Percentiles rank a stretch among this genome's conserved stretches.
Evolutionary conservation across 2,329 filamentous ascomycete species (phyloP).

Genomic region (Alternaria alternata): DNA sequence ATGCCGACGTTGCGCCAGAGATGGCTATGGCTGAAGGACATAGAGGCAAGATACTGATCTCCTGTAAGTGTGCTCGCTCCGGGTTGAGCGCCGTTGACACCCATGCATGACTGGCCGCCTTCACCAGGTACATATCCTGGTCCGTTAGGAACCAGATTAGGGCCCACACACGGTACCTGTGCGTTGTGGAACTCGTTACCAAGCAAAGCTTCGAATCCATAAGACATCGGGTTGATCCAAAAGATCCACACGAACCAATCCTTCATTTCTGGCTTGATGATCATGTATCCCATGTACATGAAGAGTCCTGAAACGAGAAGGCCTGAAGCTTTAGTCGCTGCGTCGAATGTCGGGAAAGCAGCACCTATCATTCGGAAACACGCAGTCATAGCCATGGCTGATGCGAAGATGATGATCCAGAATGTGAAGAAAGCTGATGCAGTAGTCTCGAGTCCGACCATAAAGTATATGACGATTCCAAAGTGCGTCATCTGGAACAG

Average conservation of each 20-base stretch:
- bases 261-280: constrained; percentile 68
- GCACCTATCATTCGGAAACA: constrained; percentile 77
- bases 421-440: constrained; percentile 82
- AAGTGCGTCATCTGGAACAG: constrained; percentile 67
- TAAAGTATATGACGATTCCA: constrained; percentile 76
- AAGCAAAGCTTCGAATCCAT: constrained; percentile 78
- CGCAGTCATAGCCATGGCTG: constrained; percentile 70
- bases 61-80: constrained; percentile 62
- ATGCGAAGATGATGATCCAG: constrained; percentile 68
- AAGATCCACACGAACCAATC: constrained; percentile 84
- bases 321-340: constrained; percentile 61
- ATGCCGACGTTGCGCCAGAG: constrained; percentile 55
- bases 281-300: constrained; percentile 65
- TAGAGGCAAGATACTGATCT: constrained; percentile 63
- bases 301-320: constrained; percentile 62
- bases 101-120: constrained; percentile 62
- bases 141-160: constrained; percentile 59
- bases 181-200: constrained; percentile 77
- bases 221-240: constrained; percentile 78
- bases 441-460: constrained; percentile 76
- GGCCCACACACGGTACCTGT: constrained; percentile 62
- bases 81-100: constrained; percentile 62
- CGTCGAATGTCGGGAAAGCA: constrained; percentile 67
- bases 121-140: constrained; percentile 55
- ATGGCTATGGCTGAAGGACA: constrained; percentile 50